Conservation (phyloP, 2,329 filamentous ascomycete species). For the Ceratocystiopsis brevicomis region DNA sequence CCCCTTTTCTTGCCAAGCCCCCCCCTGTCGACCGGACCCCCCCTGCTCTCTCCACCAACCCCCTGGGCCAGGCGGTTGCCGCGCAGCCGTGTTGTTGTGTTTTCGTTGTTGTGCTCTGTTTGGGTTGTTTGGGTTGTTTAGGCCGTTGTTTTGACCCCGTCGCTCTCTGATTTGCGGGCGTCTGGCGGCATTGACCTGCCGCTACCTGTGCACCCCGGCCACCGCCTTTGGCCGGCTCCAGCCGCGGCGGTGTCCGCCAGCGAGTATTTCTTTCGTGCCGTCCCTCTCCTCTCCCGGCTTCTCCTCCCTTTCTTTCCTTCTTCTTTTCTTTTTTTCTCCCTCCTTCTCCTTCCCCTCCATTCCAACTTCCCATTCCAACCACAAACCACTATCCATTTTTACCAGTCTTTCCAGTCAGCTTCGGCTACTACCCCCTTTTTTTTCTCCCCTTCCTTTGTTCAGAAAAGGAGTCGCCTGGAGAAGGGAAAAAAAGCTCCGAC, state of each 20-base stretch:
- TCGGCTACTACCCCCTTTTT: conserved; percentile 11
- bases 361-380: conserved; percentile 11
- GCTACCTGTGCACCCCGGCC: background rate
- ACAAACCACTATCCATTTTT: background rate
- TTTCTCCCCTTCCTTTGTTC: conserved; percentile 38
- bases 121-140: no score
- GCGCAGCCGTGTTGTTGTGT: no score
- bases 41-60: no score
- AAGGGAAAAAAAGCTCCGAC: conserved; percentile 20
- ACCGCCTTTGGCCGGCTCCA: background rate
- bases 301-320: conserved; percentile 2
- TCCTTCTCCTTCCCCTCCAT: conserved; percentile 5
- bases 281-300: conserved; percentile 7
- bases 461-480: conserved; percentile 16
- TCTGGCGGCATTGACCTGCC: background rate
- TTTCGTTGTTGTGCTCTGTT: no score
- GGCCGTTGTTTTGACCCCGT: no score
- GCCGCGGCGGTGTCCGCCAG: no score
- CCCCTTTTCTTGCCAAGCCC: no score
- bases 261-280: conserved; percentile 6
- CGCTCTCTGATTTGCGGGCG: no score
- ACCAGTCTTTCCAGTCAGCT: background rate
- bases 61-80: no score
- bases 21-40: no score
- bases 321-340: conserved; percentile 4